Base-by-base conservation (phyloP, 2,329 filamentous ascomycete species). In the Allantophomopsis cytisporea region DNA sequence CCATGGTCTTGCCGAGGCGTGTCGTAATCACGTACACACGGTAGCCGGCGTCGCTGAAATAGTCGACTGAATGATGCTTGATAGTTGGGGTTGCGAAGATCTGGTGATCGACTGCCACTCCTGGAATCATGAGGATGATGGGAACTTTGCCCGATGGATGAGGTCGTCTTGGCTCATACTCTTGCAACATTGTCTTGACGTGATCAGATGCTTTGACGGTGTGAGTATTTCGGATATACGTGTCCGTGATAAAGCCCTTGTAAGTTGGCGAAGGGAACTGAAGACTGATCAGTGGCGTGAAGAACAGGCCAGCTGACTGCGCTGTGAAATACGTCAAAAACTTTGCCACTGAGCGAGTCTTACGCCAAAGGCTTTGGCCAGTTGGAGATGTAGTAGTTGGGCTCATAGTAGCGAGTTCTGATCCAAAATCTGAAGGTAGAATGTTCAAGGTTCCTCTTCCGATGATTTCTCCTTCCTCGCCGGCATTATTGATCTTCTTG, bases 81-180 rank as follows among this genome's bases (percentile, higher is more conserved):
- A 80, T 76, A 2, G 75, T 80, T 2, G 75, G 74, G 20, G 77
- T 60, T 0, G 75, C 66, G 45, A 64, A 80, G 39, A 80, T 76
- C 45, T 74, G 68, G 47, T 80, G 71, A 51, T 79, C 71, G 1
- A 80, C 75, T 1, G 71, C 63, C 0, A 74, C 73, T 15, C 76
- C 76, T 0, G 75, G 73, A 35, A 80, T 63, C 62, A 80, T 67
- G 43, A 80, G 66, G 5, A 80, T 56, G 43, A 71, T 70, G 49
- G 63, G 63, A 7, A 61, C 54, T 14, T 59, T 53, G 16, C 61
- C 49, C 1, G 48, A 52, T 2, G 49, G 43, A 16, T 51, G 45
- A 31, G 58, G 52, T 7, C 46, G 21, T 21, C 61, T 53, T 2
- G 73, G 64, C 45, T 75, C 66, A 70, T 71, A 80, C 49, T 75